Evolutionary conservation across 441 rosid species (phyloP).

Genomic region (Flueggea neowawraea): DNA sequence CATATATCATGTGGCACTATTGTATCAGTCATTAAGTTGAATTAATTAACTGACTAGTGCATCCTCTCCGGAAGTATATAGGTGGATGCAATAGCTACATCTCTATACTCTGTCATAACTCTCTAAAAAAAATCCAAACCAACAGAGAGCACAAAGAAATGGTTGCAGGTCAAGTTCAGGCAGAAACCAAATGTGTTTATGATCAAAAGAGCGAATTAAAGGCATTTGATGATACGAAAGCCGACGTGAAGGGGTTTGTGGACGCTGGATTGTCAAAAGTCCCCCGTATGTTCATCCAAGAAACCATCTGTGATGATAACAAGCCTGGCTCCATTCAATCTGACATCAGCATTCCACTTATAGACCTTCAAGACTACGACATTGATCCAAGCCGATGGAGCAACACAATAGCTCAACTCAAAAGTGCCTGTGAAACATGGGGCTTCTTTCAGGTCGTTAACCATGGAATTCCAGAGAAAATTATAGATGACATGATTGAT

Average conservation of each 20-base stretch:
- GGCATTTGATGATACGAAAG: conserved; percentile 40
- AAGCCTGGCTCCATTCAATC: not conserved
- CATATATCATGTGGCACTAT: no score
- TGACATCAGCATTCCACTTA: conserved; percentile 13
- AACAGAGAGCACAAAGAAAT: not conserved
- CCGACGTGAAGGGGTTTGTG: conserved; percentile 44
- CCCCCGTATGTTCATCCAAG: conserved; percentile 40
- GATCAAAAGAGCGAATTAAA: conserved; percentile 25
- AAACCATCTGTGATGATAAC: not conserved
- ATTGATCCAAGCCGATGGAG: conserved; percentile 1
- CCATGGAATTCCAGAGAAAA: conserved; percentile 32
- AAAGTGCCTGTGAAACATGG: conserved; percentile 26
- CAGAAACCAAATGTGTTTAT: not conserved
- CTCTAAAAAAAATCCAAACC: no score
- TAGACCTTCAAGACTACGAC: conserved; percentile 17
- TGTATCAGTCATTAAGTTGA: no score
- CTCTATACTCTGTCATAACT: no score
- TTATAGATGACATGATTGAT: conserved; percentile 36
- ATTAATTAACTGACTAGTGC: no score
- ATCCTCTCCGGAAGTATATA: no score
- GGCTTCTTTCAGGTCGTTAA: conserved; percentile 28
- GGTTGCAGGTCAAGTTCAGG: not conserved
- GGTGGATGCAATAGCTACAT: no score
- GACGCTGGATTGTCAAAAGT: conserved; percentile 32
- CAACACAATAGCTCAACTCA: conserved; percentile 9